Evolutionary conservation across 1,139 yeast genomes (phyloP), one percentile per base, ranked within the genome.

Genomic region (Yamadazyma friedrichii): DNA sequence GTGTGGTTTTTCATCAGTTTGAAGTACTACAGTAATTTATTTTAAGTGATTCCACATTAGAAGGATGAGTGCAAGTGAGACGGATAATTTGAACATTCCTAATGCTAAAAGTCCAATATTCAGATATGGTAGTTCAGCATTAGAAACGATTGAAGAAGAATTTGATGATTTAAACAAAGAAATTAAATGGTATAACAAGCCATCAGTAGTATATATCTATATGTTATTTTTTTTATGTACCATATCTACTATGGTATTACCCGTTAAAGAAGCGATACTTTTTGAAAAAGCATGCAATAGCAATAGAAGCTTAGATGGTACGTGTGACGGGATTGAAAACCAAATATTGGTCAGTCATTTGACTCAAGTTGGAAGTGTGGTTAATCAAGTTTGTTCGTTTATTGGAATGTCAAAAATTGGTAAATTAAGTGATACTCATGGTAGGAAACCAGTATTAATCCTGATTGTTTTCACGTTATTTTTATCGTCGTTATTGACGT

Each of bases 381-480:
- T 53, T 15, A 36, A 48, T 17, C 61, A 57, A 3, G 39, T 56
- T 9, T 47, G 56, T 15, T 54, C 59, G 42, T 55, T 69, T 35
- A 41, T 68, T 4, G 67, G 69, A 6, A 58, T 67, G 48, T 68
- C 71, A 4, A 66, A 70, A 44, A 51, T 78, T 13, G 85, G 87
- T 0, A 71, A 74, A n/a, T 50, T 75, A 25, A 77, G 85, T 8
- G 91, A 84, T 56, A 61, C 71, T 29, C 62, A 70, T 42, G 93
- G 93, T 1, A 63, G 91, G 34, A 74, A 68, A 43, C 66, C 51
- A 1, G 10, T 28, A 8, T 12, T 40, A 8, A 13, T 35, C n/a
- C 12, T 10, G 6, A 24, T 17, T 58, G 75, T 24, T 42, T 78
- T 20, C 46, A 72, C 9, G 30, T 70, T 2, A 60, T 63, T 45